These are phyloP conservation scores for Termitomyces sp. DNA, from an alignment of 1,284 basidiomycete genomes.

Conservation along the genomic window DNA sequence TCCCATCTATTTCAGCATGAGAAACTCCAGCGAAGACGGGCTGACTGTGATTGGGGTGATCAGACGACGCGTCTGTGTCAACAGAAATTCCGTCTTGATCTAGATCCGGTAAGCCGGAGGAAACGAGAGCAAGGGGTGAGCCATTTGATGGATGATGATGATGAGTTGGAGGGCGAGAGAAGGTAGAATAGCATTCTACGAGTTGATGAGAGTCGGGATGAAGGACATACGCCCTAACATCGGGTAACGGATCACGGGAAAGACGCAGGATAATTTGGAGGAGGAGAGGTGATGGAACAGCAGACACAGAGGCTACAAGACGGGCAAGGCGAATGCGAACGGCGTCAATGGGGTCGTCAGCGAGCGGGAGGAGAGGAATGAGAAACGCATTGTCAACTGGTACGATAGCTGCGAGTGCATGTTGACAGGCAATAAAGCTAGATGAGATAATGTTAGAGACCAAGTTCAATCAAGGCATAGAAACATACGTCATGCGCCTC, in stretches of 20 bases:
- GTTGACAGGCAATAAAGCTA: constrained; percentile 69
- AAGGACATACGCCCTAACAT: constrained; percentile 38
- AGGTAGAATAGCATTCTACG: constrained; percentile 19
- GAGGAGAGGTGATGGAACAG: constrained; percentile 34
- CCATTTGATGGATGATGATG: background rate
- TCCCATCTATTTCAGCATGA: constrained; percentile 12
- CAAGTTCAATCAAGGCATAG: background rate
- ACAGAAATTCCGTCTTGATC: background rate
- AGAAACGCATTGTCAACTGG: constrained; percentile 58
- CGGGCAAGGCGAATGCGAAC: constrained; percentile 85
- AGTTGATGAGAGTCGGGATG: constrained; percentile 14
- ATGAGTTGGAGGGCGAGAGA: constrained; percentile 27
- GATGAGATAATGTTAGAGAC: constrained; percentile 6
- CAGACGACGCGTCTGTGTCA: constrained; percentile 4
- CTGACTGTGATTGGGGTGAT: background rate
- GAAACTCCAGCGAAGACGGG: constrained; percentile 1
- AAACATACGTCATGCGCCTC: constrained; percentile 57
- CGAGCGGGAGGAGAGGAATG: constrained; percentile 52
- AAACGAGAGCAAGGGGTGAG: background rate
- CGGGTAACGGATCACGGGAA: constrained; percentile 41
- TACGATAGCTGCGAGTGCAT: constrained; percentile 49
- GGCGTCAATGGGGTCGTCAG: constrained; percentile 73
- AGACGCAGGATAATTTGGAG: constrained; percentile 36
- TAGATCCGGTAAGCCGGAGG: background rate
- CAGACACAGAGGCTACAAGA: constrained; percentile 50